Base-by-base conservation (phyloP, 305 asterid genomes). In the Petunia hybrid region DNA sequence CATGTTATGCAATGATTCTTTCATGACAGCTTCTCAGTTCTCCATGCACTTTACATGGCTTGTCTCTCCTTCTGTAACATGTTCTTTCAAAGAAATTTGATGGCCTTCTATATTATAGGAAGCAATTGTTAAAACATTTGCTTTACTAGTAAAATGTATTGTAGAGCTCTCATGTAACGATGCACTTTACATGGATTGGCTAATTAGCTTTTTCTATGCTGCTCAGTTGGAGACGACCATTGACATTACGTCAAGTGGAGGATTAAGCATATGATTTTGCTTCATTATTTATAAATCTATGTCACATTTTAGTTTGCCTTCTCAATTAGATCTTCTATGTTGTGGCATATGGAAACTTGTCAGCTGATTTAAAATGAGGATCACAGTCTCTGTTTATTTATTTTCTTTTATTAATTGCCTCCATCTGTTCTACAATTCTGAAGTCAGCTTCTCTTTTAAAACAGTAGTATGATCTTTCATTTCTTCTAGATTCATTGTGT, bases 261-360 rank as follows among this genome's bases (percentile, higher is more conserved):
- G 40, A 62, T 14, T 62, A 62, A 10, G 13, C 70, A 38, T 62
- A 4, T 64, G 43, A 38, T n/a, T 64, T 64, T 36, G 55, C 43
- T n/a, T 41, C 8, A 36, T 68, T 35, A 42, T 68, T 42, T 68
- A 68, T 68, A 43, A 42, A 68, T 68, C 76, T 39, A n/a, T 16
- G 43, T 8, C 43, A 71, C 43, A 46, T 71, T 61, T 46, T 46
- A 12, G 61, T 71, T 71, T 46, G 10, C 61, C 43, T 46, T 35
- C 61, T 48, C 22, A 46, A 48, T 46, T 31, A 31, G 60, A 71
- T 71, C 77, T 71, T 48, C 61, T 46, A 71, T 71, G 61, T 71
- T 31, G 77, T 71, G 77, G 77, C 77, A 71, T 71, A 31, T 71
- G 77, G 43, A 71, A 71, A 71, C 61, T 43, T 71, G 43, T 71